Evolutionary conservation across 1,284 basidiomycete genomes (phyloP).

Genomic region (Ustilago hordei): DNA sequence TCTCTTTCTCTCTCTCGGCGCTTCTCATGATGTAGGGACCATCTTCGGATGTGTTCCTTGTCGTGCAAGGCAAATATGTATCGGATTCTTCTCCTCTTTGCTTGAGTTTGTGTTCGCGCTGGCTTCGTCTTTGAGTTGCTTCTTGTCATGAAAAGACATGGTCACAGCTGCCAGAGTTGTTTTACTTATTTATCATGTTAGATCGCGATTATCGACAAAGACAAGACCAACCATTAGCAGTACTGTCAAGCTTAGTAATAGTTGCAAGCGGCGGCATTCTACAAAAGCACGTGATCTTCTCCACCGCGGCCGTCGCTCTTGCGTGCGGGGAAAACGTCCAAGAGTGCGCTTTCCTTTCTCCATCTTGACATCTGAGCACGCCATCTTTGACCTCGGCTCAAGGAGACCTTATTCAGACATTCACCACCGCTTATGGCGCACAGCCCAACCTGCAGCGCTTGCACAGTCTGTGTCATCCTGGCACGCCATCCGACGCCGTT

Average conservation of each 20-base stretch:
- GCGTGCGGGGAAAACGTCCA: conserved; percentile 26
- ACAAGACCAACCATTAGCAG: too few relatives aligned
- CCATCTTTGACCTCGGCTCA: conserved; percentile 21
- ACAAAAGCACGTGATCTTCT: conserved; percentile 40
- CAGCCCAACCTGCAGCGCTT: not conserved
- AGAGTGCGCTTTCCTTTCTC: conserved; percentile 11
- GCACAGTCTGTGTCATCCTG: too few relatives aligned
- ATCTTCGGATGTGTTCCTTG: not conserved
- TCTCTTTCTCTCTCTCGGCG: not conserved
- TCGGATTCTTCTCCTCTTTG: not conserved
- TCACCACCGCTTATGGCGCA: not conserved
- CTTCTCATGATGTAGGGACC: not conserved
- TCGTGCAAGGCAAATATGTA: not conserved
- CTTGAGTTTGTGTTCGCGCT: too few relatives aligned
- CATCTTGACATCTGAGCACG: conserved; percentile 15
- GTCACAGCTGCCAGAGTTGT: not conserved
- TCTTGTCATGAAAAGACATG: too few relatives aligned
- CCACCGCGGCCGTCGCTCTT: not conserved
- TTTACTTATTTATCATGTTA: not conserved
- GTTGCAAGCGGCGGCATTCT: not conserved
- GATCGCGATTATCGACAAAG: not conserved
- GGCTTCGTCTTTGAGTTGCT: too few relatives aligned
- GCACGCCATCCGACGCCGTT: not conserved
- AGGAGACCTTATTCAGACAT: conserved; percentile 6
- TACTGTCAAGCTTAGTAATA: conserved; percentile 26